Evolutionary conservation across 495 filamentous ascomycete genomes (phyloP), one percentile per base, ranked within the genome.

Genomic region (Trichocladium uniseriatum): DNA sequence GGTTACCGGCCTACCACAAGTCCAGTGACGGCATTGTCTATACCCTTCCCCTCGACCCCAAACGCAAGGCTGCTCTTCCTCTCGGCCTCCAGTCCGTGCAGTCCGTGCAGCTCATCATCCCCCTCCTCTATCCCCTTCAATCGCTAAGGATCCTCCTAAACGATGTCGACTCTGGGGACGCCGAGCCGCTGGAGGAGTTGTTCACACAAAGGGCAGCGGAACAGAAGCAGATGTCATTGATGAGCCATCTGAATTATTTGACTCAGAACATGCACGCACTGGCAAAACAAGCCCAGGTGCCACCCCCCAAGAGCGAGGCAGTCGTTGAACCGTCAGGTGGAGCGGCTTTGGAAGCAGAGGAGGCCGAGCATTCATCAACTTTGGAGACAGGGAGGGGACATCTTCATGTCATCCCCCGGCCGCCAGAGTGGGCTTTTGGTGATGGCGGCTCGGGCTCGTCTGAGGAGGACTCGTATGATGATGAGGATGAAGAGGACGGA

Each of bases 241-340:
- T 85, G 62, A 83, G 77, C 32, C 82, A 86, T 43, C 57, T 94
- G 54, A 94, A 94, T 58, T 86, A 83, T 48, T 65, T 95, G 37
- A 73, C 79, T 1, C 81, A 83, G 61, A 87, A 89, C 53, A 76
- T 94, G 58, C 79, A 85, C 54, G 61, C 68, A 0, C 70, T 94
- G 60, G 84, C 81, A 5, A 82, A 79, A 54, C 76, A 69, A 36
- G 61, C 57, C 1, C 43, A 56, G 20, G 18, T 18, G 32, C 27
- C 43, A 3, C 16, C 38, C 11, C 16, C 22, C 14, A 41, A 36
- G 15, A 14, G 10, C 13, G 27, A 14, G 6, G 19, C 31, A 11
- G 24, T 29, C 2, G 22, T 11, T 37, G 38, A 55, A 35, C 42
- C 48, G 1, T 16, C 44, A 20, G 43, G 19, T n/a, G 45, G 36